A percentile compares a stretch with the other conserved stretches of the same genome.
phyloP scores from a whole-genome alignment of 2,329 filamentous ascomycete genomes.

The Lachnellula subtilissima region DNA sequence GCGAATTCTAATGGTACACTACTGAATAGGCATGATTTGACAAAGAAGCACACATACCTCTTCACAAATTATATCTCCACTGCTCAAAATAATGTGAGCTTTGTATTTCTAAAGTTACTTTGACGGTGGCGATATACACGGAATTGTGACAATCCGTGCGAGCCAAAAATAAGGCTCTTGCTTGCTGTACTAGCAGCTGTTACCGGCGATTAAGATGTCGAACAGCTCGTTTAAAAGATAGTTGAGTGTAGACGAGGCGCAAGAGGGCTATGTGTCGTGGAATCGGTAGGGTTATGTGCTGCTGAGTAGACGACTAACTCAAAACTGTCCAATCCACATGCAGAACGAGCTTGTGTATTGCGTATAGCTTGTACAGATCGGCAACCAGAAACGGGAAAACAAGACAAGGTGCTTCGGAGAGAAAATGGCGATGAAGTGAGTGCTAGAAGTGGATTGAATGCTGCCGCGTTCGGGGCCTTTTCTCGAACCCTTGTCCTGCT shows the following conservation, averaged over 20 bases:
- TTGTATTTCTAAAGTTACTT: not conserved
- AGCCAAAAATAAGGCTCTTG: not conserved
- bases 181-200: not conserved
- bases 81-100: not conserved
- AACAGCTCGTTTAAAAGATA: not conserved
- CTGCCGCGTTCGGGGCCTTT: slow-evolving; percentile 7
- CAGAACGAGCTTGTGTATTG: not conserved
- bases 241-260: slow-evolving; percentile 13
- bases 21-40: not conserved
- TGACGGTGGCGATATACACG: slow-evolving; percentile 3
- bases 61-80: not conserved
- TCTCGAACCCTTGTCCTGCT: slow-evolving; percentile 3
- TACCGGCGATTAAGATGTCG: not conserved
- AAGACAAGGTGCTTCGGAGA: not conserved
- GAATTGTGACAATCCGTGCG: slow-evolving; percentile 5
- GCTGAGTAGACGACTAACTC: not conserved
- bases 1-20: not conserved
- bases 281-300: not conserved
- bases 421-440: not conserved
- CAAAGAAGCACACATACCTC: not conserved
- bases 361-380: not conserved
- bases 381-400: not conserved
- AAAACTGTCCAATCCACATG: not conserved
- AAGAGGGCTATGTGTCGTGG: slow-evolving; percentile 2
- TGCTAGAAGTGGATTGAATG: not conserved